Percentiles rank a stretch among this genome's conserved stretches.
Conservation (phyloP, 345 rosid species). For the Citrus unshiu region DNA sequence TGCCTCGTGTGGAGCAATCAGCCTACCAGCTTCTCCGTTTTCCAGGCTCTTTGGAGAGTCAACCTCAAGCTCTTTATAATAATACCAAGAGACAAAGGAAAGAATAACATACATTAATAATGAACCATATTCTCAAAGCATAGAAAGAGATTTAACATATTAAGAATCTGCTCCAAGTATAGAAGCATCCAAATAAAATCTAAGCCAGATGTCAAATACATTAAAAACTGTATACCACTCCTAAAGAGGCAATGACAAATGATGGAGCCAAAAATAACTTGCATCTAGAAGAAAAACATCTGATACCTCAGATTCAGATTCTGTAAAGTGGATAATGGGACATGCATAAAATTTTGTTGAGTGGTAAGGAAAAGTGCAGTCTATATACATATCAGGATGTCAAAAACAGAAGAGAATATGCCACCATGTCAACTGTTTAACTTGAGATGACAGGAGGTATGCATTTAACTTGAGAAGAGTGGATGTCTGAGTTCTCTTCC, state of each 20-base stretch:
- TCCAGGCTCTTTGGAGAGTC: constrained; percentile 86
- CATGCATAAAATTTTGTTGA: neutral
- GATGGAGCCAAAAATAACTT: neutral
- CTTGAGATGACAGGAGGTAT: neutral
- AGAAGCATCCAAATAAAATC: neutral
- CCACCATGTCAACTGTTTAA: neutral
- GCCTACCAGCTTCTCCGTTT: constrained; percentile 73
- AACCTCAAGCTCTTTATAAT: constrained; percentile 64
- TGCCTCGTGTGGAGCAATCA: constrained; percentile 93
- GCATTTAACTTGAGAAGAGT: neutral
- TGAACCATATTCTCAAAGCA: neutral
- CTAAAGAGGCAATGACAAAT: neutral
- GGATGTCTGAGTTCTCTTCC: neutral
- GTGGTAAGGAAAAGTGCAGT: neutral
- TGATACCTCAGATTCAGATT: neutral
- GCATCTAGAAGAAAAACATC: neutral
- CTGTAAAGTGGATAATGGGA: neutral
- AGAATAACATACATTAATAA: neutral
- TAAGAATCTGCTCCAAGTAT: neutral
- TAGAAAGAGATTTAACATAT: neutral
- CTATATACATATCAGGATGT: neutral
- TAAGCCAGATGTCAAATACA: neutral
- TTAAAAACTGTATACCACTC: neutral
- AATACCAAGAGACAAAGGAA: neutral
- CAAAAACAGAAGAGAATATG: neutral